phyloP scores from a whole-genome alignment of 768 basidiomycete genomes.

The Paxillus involutus region DNA sequence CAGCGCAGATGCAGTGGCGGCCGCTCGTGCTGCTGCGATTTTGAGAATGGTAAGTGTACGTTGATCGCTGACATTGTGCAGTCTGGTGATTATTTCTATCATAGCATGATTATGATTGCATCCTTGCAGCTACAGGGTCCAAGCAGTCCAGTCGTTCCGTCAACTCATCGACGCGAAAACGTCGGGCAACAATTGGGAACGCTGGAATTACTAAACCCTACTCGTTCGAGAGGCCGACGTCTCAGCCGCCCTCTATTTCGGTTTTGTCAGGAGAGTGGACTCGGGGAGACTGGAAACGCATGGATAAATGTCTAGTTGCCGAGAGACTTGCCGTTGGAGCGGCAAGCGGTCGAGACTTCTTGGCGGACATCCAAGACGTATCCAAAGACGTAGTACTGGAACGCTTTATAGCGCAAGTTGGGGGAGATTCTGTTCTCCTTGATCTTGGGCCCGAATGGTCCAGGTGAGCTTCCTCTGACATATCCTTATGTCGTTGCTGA shows the following conservation, averaged over 20 bases:
- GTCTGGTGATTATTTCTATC: not conserved
- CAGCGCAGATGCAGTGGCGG: constrained; percentile 81
- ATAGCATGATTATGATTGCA: constrained; percentile 88
- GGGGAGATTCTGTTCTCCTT: constrained; percentile 40
- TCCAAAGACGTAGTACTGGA: constrained; percentile 56
- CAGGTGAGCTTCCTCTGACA: constrained; percentile 41
- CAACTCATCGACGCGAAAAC: constrained; percentile 33
- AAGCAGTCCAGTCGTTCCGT: constrained; percentile 30
- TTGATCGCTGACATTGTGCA: not conserved
- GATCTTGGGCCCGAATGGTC: constrained; percentile 55
- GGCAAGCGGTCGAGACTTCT: constrained; percentile 28
- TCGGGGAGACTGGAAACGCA: constrained; percentile 75
- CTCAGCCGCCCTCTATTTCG: not conserved
- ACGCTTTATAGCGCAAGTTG: constrained; percentile 52
- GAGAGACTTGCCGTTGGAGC: constrained; percentile 54
- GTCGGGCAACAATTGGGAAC: constrained; percentile 36
- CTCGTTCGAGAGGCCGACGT: not conserved
- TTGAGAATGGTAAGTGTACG: constrained; percentile 69
- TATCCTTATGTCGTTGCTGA: not conserved
- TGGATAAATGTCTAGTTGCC: constrained; percentile 79
- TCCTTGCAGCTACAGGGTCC: constrained; percentile 37
- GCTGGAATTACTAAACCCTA: constrained; percentile 31
- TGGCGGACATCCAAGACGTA: constrained; percentile 56
- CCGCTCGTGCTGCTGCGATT: constrained; percentile 91
- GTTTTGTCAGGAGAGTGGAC: constrained; percentile 48